Percentiles rank a stretch among this genome's conserved stretches.
Evolutionary conservation across 2,329 filamentous ascomycete species (phyloP).

Genomic region (Dothideomycetes sp.): DNA sequence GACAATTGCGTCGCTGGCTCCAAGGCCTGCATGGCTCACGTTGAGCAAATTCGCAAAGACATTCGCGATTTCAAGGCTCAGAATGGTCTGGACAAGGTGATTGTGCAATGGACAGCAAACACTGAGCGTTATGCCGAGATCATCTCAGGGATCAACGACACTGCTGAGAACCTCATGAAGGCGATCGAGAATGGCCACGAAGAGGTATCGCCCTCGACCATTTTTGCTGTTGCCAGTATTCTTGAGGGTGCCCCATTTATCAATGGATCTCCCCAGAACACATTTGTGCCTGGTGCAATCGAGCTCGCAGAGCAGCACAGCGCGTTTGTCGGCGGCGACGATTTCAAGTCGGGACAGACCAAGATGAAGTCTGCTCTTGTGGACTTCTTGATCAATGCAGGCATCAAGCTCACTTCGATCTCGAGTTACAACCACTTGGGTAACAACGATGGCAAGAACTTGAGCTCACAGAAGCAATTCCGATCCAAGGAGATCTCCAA

Average conservation of each 20-base stretch:
- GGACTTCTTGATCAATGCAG: slow-evolving; percentile 95
- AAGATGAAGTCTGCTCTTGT: slow-evolving; percentile 99
- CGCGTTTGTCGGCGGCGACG: slow-evolving; percentile 91
- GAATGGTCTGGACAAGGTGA: slow-evolving; percentile 84
- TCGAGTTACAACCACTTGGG: slow-evolving; percentile 98
- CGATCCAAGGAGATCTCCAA: slow-evolving; percentile 99
- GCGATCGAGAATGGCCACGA: slow-evolving; percentile 77
- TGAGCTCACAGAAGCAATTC: slow-evolving; percentile 96
- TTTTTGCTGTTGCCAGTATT: slow-evolving; percentile 92
- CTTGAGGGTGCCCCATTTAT: slow-evolving; percentile 88
- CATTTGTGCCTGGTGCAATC: slow-evolving; percentile 88
- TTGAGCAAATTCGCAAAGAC: slow-evolving; percentile 85
- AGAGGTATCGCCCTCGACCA: slow-evolving; percentile 88
- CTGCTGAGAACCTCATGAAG: slow-evolving; percentile 82
- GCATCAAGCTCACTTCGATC: slow-evolving; percentile 97
- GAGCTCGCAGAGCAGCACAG: slow-evolving; percentile 77
- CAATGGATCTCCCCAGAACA: slow-evolving; percentile 98
- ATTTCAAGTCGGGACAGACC: slow-evolving; percentile 99
- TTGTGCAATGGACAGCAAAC: slow-evolving; percentile 98
- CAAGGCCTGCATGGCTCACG: slow-evolving; percentile 77
- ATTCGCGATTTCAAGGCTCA: slow-evolving; percentile 87
- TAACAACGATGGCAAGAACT: slow-evolving; percentile 98
- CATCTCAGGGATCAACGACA: slow-evolving; percentile 84
- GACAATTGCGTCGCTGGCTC: slow-evolving; percentile 78
- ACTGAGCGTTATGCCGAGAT: slow-evolving; percentile 94